Conservation (phyloP, 805 yeast species). For the Ogataea corticis region DNA sequence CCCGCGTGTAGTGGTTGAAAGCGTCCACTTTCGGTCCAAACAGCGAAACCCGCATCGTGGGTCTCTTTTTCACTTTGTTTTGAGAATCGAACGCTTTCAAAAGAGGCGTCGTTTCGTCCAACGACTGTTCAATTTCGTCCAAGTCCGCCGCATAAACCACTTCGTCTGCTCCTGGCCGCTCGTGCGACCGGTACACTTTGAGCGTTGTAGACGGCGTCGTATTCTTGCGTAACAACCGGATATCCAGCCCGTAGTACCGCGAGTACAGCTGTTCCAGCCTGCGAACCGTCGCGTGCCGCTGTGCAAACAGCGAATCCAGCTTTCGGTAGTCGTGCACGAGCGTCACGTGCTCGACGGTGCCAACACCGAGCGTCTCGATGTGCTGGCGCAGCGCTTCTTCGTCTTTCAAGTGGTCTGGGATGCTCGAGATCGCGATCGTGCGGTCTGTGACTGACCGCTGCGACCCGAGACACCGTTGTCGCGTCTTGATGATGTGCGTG, state of each 20-base stretch:
- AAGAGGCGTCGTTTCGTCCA: conserved; percentile 21
- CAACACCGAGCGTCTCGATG: conserved; percentile 56
- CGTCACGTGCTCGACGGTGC: conserved; percentile 51
- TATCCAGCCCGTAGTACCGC: conserved; percentile 41
- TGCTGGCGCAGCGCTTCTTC: conserved; percentile 46
- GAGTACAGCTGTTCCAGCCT: conserved; percentile 45
- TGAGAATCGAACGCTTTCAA: conserved; percentile 21
- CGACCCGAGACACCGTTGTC: conserved; percentile 59
- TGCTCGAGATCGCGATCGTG: conserved; percentile 55
- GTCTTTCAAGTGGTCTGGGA: conserved; percentile 47
- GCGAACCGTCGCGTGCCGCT: conserved; percentile 34
- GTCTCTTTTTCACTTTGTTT: conserved; percentile 17
- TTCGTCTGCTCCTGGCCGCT: conserved; percentile 16
- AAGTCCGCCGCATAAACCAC: conserved; percentile 15
- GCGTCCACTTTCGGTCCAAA: conserved; percentile 34
- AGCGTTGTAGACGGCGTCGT: conserved; percentile 30
- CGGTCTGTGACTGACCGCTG: conserved; percentile 62
- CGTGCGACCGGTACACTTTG: conserved; percentile 30
- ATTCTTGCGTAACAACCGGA: conserved; percentile 32
- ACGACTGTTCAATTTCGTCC: conserved; percentile 1
- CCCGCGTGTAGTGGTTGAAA: conserved; percentile 36
- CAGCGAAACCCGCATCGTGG: conserved; percentile 23
- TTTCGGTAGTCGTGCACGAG: conserved; percentile 44
- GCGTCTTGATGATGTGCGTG: conserved; percentile 46
- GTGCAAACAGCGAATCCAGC: conserved; percentile 39